Base-by-base conservation (phyloP, 352 stramenopile genomes). In the Phytophthora niederhauseri region DNA sequence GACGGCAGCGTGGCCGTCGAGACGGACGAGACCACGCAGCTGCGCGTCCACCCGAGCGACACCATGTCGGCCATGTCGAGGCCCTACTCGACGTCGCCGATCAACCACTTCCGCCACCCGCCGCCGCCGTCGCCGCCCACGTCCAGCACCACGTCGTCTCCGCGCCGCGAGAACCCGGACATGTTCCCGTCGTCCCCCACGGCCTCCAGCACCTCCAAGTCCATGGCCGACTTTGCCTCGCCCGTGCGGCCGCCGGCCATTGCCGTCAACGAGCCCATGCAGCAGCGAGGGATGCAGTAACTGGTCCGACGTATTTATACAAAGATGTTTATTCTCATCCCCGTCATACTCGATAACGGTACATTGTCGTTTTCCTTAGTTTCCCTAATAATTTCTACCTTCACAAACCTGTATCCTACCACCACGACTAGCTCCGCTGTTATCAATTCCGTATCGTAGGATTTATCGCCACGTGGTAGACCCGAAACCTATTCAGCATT, bases 51-150 rank as follows among this genome's bases (percentile, higher is more conserved):
- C 46, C 67, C 70, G 24, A 80, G 77, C 59, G 76, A 86, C 41
- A 75, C 70, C 11, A 66, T 89, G 20, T 78, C 77, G 20, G 68
- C 68, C 11, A 76, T 82, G 24, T 77, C 83, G 6, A 74, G 70
- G 66, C 84, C 82, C 14, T 90, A 90, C 52, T 74, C 78, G 55
- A 84, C 82, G 45, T 92, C 82, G 9, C 84, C 84, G 0, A 65
- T 89, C 57, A 87, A 90, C 65, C 84, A 92, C 57, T 91, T 90
- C 38, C 77, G 82, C 34, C 77, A 86, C 19, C 68, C 77, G 11
- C 82, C 79, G 22, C 78, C 82, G n/a, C 72, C 70, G 4, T 68
- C 76, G 6, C 51, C 70, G 3, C 74, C 76, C 26, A 78, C 72
- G 24, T 79, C 70, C 41, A 84, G 71, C 26, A 76, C 68, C 0